Base-by-base conservation (phyloP, 75 land plant genomes). In the Chamaecyparis obtusa region DNA sequence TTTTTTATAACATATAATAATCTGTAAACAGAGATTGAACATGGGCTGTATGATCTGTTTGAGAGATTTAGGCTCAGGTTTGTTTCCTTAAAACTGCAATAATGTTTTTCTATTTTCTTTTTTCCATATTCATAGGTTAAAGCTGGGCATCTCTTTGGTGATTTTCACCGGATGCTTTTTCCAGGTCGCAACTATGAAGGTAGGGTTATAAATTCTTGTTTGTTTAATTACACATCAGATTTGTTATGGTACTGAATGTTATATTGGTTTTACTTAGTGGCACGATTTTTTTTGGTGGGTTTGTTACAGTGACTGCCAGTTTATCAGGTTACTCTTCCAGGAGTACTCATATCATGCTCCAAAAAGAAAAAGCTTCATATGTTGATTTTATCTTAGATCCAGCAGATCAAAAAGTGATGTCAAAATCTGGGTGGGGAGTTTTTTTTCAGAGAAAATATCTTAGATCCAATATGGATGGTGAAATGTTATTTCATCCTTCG, bases 171-270 rank as follows among this genome's bases (percentile, higher is more conserved):
- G 10, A 75, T 97, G 43, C 92, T 96, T 72, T 77, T 91, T 17
- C 98, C 98, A 30, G 93, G 93, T 56, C 85, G 84, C 43, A 85
- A 44, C 78, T 97, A 97, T 92, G 94, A 95, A 95, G 99, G 98
- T 97, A 88, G 16, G 16, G 49, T 77, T 17, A 10, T 87, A 72
- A 30, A 69, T 36, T 56, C 48, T 60, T 10, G 7, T 79, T 32
- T 72, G 3, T 88, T 41, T 54, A 51, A 14, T 30, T 10, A 55
- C 64, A n/a, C 72, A 39, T 76, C 48, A 71, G 57, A 43, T 43
- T 75, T 77, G 7, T 13, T 67, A 24, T 24, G 19, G 48, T 32
- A 19, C 33, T 30, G 72, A 56, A 37, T 39, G 5, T 19, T 41
- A 41, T 60, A 36, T 37, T 84, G 67, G 35, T 32, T 48, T 71